Evolutionary conservation across 208 protist genomes (phyloP).

Genomic region (Trypanosoma avium): DNA sequence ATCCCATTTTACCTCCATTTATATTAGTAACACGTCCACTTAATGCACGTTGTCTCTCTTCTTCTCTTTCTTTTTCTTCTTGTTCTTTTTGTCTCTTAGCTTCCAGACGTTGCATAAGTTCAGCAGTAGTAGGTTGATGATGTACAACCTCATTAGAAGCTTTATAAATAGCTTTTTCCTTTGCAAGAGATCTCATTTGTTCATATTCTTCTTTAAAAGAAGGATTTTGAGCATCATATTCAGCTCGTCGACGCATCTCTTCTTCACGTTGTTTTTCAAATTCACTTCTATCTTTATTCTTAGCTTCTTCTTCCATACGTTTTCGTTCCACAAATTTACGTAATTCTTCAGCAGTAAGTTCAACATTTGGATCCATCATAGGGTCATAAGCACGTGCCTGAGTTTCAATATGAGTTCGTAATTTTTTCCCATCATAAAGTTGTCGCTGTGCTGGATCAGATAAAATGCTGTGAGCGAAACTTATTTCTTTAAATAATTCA

Average conservation of each 20-base stretch:
- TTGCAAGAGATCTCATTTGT: conserved; percentile 34
- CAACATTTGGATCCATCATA: conserved; percentile 78
- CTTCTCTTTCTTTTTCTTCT: conserved; percentile 17
- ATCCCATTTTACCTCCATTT: not conserved
- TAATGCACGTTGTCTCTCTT: too few species aligned
- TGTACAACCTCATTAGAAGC: conserved; percentile 1
- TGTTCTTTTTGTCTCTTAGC: too few species aligned
- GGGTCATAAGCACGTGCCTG: conserved; percentile 73
- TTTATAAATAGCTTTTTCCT: conserved; percentile 8
- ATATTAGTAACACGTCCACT: not conserved
- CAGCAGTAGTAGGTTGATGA: conserved; percentile 20
- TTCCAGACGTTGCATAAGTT: conserved; percentile 21
- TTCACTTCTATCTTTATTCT: conserved; percentile 35
- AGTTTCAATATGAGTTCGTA: conserved; percentile 60
- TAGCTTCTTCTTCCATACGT: conserved; percentile 43
- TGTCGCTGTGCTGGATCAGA: conserved; percentile 72
- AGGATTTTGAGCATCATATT: conserved; percentile 79
- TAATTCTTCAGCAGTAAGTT: conserved; percentile 73
- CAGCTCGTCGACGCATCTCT: conserved; percentile 77
- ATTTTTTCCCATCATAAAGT: conserved; percentile 73
- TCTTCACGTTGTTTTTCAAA: conserved; percentile 80
- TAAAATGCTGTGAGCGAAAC: conserved; percentile 82
- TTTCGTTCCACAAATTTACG: conserved; percentile 81
- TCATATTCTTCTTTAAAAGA: conserved; percentile 75
- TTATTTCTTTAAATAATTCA: conserved; percentile 85